phyloP scores from a whole-genome alignment of 345 rosid species.

The Hevea brasiliensis region DNA sequence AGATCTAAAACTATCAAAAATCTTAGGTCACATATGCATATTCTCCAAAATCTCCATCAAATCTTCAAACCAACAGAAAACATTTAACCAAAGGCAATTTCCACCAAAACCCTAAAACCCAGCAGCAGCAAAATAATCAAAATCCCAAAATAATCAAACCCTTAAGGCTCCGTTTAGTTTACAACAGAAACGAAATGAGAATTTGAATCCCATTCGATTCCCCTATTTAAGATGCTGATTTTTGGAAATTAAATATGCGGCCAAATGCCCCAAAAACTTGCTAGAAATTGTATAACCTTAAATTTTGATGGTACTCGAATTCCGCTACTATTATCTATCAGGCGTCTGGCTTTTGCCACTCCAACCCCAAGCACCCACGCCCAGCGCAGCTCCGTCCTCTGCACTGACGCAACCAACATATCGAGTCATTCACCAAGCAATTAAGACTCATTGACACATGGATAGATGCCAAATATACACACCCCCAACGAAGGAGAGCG shows the following conservation, averaged over 20 bases:
- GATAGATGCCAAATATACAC: too few species aligned
- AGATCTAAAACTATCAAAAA: not conserved
- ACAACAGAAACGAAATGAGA: not conserved
- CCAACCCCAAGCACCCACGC: not conserved
- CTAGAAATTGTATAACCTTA: constrained; percentile 4
- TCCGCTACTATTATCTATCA: not conserved
- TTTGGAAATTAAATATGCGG: not conserved
- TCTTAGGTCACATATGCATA: not conserved
- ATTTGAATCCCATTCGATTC: constrained; percentile 1
- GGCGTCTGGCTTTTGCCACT: not conserved
- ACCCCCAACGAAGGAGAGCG: not conserved
- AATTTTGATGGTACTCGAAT: not conserved
- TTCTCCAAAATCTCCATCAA: not conserved
- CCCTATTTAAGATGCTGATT: not conserved
- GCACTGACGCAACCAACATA: constrained; percentile 1
- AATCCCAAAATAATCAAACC: not conserved
- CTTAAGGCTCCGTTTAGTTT: not conserved
- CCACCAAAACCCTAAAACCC: constrained; percentile 16
- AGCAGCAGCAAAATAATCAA: not conserved
- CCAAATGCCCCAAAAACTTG: not conserved
- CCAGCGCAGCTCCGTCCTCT: not conserved
- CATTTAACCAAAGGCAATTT: not conserved
- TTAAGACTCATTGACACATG: not conserved
- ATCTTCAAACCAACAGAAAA: not conserved
- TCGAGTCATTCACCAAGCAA: not conserved